Evolutionary conservation across 805 yeast species (phyloP).

Genomic region (Hanseniaspora thailandica): DNA sequence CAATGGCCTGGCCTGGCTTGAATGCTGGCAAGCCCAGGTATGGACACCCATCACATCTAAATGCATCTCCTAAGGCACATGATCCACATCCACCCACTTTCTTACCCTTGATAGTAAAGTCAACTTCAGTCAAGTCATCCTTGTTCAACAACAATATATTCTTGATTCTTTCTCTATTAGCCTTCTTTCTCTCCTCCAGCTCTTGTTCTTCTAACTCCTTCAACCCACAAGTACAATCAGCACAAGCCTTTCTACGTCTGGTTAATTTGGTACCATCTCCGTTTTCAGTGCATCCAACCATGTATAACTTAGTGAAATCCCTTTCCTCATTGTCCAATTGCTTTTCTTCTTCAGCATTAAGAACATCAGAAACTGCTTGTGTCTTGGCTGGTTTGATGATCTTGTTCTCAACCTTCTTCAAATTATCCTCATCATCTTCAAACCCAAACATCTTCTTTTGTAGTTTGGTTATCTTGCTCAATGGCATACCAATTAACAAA

Average conservation of each 20-base stretch:
- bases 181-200: conserved; percentile 27
- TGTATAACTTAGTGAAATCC: conserved; percentile 12
- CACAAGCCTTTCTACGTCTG: conserved; percentile 71
- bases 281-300: conserved; percentile 22
- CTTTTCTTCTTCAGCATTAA: conserved; percentile 30
- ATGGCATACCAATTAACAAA: background rate
- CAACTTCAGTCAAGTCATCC: conserved; percentile 77
- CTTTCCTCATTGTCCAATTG: conserved; percentile 12
- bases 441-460: conserved; percentile 14
- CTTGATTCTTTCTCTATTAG: conserved; percentile 33
- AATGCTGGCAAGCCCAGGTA: conserved; percentile 94
- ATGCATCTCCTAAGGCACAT: conserved; percentile 95
- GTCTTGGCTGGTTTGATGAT: conserved; percentile 29
- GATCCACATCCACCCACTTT: conserved; percentile 91
- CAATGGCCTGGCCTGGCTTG: conserved; percentile 89
- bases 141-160: conserved; percentile 40
- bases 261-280: conserved; percentile 24
- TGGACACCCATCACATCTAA: conserved; percentile 97
- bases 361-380: conserved; percentile 26
- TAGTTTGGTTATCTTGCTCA: conserved; percentile 3
- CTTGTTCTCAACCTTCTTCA: conserved; percentile 11
- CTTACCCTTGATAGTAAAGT: conserved; percentile 92
- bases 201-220: conserved; percentile 74
- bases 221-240: conserved; percentile 95
- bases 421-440: background rate